These are phyloP conservation scores for Phialemonium atrogriseum DNA, from an alignment of 2,329 filamentous ascomycete species.

Conservation along the genomic window DNA sequence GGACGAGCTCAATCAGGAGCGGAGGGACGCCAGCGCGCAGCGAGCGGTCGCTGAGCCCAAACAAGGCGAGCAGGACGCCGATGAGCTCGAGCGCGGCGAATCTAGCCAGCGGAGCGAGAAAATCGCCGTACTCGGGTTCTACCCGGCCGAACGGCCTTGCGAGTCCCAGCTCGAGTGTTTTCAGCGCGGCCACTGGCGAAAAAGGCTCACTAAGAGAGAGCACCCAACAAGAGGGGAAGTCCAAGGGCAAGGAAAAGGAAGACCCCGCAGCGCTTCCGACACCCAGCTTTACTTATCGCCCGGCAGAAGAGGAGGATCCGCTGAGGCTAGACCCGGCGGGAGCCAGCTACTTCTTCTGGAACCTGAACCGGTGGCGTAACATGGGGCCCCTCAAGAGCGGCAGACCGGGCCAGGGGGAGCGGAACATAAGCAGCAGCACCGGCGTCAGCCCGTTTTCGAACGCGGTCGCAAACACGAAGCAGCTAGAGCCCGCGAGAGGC, in stretches of 20 bases:
- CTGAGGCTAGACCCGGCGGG: conserved; percentile 28
- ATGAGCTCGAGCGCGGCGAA: conserved; percentile 28
- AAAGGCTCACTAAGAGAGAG: conserved; percentile 3
- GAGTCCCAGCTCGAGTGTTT: conserved; percentile 32
- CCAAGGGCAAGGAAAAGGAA: conserved; percentile 14
- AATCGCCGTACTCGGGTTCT: conserved; percentile 30
- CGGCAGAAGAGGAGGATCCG: conserved; percentile 30
- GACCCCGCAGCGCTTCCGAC: conserved; percentile 34
- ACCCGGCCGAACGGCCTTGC: conserved; percentile 14
- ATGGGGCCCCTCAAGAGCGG: conserved; percentile 23
- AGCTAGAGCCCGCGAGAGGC: neutral
- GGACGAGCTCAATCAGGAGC: conserved; percentile 26
- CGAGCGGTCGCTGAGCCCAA: conserved; percentile 49
- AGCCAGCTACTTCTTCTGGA: conserved; percentile 47
- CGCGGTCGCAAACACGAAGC: neutral
- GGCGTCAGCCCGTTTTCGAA: neutral
- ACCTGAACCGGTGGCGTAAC: conserved; percentile 43
- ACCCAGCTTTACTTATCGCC: conserved; percentile 46
- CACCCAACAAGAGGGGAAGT: conserved; percentile 11
- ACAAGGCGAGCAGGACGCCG: conserved; percentile 30
- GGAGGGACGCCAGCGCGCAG: conserved; percentile 31
- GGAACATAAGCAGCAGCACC: neutral
- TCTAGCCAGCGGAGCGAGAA: conserved; percentile 37
- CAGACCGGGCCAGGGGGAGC: neutral
- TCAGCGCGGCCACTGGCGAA: conserved; percentile 4